Conservation (phyloP, 306 rosid genomes). For the Sesbania bispinosa region DNA sequence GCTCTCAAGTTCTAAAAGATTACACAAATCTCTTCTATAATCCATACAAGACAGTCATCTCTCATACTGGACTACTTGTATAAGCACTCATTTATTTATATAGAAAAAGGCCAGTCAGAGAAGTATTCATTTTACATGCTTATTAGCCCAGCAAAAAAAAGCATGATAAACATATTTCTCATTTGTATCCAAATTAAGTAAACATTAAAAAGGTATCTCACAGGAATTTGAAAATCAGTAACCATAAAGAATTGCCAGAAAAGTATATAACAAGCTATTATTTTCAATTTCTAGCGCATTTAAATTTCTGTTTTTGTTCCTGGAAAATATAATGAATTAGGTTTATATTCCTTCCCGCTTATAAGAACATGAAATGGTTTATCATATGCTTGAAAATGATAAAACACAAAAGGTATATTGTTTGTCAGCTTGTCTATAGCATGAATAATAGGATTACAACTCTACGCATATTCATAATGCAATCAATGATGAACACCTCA, state of each 20-base stretch:
- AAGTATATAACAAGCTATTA: background rate
- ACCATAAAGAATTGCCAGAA: no score
- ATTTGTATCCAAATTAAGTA: background rate
- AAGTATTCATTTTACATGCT: no score
- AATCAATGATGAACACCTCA: background rate
- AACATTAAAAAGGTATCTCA: no score
- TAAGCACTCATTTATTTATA: no score
- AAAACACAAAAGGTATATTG: no score
- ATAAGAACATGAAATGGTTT: background rate
- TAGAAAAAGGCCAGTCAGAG: no score
- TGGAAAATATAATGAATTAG: background rate
- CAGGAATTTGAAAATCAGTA: no score
- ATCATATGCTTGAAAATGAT: no score
- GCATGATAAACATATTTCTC: slow-evolving; percentile 2
- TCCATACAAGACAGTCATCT: no score
- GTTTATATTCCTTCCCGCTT: background rate
- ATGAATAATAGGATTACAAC: background rate
- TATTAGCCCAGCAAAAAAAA: background rate
- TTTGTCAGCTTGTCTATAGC: background rate
- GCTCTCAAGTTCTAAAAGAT: background rate
- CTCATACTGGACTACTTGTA: no score
- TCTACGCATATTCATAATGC: background rate
- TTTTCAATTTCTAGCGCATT: background rate
- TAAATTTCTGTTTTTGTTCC: background rate
- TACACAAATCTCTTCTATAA: no score